Percentiles rank a stretch among this genome's conserved stretches.
These are phyloP conservation scores for Fraxinus ornus DNA, from an alignment of 305 asterid genomes.

Conservation along the genomic window DNA sequence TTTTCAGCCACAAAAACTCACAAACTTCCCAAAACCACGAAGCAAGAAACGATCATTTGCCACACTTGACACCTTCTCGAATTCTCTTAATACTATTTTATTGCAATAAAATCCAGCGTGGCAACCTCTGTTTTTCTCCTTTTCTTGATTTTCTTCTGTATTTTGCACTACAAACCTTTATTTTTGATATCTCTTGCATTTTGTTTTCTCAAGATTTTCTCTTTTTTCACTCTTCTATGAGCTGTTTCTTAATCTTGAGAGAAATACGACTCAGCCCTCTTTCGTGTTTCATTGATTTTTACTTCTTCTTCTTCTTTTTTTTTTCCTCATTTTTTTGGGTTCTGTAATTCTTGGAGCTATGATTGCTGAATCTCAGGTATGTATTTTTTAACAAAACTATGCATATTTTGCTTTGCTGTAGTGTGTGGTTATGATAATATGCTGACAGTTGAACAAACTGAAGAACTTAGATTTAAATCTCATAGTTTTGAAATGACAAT, in stretches of 20 bases:
- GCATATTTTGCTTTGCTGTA: neutral
- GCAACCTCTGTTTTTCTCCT: slow-evolving; percentile 26
- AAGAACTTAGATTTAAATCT: neutral
- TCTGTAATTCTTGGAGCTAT: slow-evolving; percentile 35
- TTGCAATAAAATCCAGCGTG: slow-evolving; percentile 28
- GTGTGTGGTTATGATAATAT: neutral
- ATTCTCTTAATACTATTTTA: slow-evolving; percentile 40
- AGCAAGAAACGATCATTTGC: slow-evolving; percentile 34
- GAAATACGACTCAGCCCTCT: slow-evolving; percentile 7
- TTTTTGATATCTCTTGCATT: slow-evolving; percentile 15
- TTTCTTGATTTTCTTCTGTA: slow-evolving; percentile 22
- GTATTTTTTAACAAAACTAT: slow-evolving; percentile 12
- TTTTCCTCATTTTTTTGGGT: neutral
- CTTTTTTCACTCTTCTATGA: slow-evolving; percentile 17
- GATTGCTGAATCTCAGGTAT: slow-evolving; percentile 64
- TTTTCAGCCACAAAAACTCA: slow-evolving; percentile 43
- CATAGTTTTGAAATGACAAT: neutral
- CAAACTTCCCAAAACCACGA: slow-evolving; percentile 18
- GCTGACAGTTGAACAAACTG: neutral
- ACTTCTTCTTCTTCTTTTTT: neutral
- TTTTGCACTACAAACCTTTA: slow-evolving; percentile 19
- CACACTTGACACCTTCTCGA: slow-evolving; percentile 22
- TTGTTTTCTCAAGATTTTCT: neutral
- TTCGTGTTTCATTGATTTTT: slow-evolving; percentile 15
- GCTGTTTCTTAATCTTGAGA: slow-evolving; percentile 7